Evolutionary conservation across 2,329 filamentous ascomycete species (phyloP).

Genomic region (Phoma sp.): DNA sequence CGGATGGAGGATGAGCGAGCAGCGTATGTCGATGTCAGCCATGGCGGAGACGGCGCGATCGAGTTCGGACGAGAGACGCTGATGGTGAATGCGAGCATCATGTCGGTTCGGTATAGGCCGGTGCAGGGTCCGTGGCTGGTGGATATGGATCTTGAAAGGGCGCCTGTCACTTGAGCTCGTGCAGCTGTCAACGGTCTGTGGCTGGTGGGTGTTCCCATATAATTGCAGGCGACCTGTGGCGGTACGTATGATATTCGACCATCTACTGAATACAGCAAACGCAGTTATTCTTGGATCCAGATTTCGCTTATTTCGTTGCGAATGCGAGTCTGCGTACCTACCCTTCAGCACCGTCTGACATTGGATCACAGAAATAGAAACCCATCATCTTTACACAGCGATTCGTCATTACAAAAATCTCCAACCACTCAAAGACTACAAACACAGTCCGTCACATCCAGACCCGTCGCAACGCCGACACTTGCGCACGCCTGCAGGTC

Average conservation of each 20-base stretch:
- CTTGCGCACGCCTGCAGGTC: constrained; percentile 10
- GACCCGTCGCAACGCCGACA: constrained; percentile 7
- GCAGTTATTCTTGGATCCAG: not conserved
- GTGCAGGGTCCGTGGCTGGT: constrained; percentile 64
- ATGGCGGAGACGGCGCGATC: constrained; percentile 39
- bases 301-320: not conserved
- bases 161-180: not conserved
- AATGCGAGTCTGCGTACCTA: constrained; percentile 4
- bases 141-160: constrained; percentile 56
- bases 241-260: not conserved
- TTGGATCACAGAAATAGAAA: constrained; percentile 10
- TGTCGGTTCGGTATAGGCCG: constrained; percentile 58
- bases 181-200: not conserved
- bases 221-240: constrained; percentile 6
- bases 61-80: constrained; percentile 60
- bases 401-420: constrained; percentile 8
- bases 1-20: constrained; percentile 32
- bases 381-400: not conserved
- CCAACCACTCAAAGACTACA: constrained; percentile 4
- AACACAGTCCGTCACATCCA: not conserved
- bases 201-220: not conserved
- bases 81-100: constrained; percentile 66
- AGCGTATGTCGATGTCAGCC: constrained; percentile 43
- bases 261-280: not conserved
- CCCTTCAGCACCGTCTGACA: not conserved